Evolutionary conservation across 768 basidiomycete species (phyloP).

Genomic region (Leccinum variicolor): DNA sequence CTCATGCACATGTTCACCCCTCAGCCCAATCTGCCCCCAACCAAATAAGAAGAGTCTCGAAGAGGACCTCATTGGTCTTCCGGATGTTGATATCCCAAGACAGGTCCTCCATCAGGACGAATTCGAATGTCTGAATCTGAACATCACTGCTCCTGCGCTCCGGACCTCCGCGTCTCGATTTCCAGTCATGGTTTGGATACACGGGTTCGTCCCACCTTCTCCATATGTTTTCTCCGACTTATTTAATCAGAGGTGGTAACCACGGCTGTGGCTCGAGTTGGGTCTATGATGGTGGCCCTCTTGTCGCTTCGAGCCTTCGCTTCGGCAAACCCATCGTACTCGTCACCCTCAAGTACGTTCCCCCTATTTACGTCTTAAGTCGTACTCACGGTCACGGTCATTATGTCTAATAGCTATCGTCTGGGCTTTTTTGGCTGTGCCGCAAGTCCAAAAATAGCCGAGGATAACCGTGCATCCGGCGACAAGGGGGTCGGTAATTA

Average conservation of each 20-base stretch:
- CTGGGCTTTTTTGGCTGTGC: constrained; percentile 76
- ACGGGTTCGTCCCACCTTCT: constrained; percentile 53
- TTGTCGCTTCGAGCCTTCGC: constrained; percentile 66
- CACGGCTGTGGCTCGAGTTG: constrained; percentile 73
- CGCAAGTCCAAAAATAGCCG: constrained; percentile 59
- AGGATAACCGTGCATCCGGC: constrained; percentile 62
- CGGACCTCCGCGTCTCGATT: constrained; percentile 48
- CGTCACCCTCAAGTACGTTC: constrained; percentile 70
- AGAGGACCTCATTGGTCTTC: constrained; percentile 59
- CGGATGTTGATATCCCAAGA: constrained; percentile 48
- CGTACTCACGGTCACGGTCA: constrained; percentile 8
- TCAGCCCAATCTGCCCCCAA: constrained; percentile 77
- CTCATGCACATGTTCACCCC: constrained; percentile 9
- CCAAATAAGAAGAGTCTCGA: constrained; percentile 46
- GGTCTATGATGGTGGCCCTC: constrained; percentile 70
- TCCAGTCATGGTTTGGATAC: constrained; percentile 86
- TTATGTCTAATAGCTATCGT: constrained; percentile 52
- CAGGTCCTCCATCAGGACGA: constrained; percentile 64
- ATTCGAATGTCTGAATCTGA: constrained; percentile 77
- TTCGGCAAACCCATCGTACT: constrained; percentile 64
- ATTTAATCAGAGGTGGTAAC: constrained; percentile 57
- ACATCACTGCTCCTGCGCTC: constrained; percentile 71
- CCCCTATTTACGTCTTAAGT: constrained; percentile 15
- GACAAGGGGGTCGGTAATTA: constrained; percentile 78
- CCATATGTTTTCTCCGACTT: constrained; percentile 14